A percentile compares a stretch with the other conserved stretches of the same genome.
Conservation (phyloP, 306 rosid genomes). For the Quercus gilva region DNA sequence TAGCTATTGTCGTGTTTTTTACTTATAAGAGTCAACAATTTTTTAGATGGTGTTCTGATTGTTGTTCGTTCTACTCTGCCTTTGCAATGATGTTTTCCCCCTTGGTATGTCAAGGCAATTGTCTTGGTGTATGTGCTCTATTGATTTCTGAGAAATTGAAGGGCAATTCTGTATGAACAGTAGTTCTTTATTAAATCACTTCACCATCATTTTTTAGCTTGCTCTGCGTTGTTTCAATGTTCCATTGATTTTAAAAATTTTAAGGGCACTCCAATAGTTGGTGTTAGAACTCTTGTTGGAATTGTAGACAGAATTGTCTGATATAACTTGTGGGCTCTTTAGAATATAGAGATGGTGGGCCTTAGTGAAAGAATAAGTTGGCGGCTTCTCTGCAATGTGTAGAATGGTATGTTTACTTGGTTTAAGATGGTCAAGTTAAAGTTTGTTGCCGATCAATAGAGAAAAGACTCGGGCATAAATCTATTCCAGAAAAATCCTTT, state of each 20-base stretch:
- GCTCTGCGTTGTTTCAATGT: background rate
- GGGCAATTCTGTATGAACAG: background rate
- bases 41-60: background rate
- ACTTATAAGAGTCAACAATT: background rate
- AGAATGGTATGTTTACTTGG: background rate
- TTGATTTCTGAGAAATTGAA: background rate
- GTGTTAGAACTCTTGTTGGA: background rate
- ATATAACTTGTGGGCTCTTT: background rate
- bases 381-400: background rate
- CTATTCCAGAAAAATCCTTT: background rate
- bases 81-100: background rate
- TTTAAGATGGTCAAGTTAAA: background rate
- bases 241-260: background rate
- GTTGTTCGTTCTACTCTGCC: background rate
- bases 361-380: background rate
- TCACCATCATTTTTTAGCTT: background rate
- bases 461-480: background rate
- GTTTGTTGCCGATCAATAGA: background rate
- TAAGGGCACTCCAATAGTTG: background rate
- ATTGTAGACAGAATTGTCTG: background rate
- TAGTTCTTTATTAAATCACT: background rate
- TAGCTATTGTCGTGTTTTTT: background rate
- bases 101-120: background rate
- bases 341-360: background rate
- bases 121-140: background rate